Base-by-base conservation (phyloP, 768 basidiomycete species). In the Dacryopinax primogenitus region DNA sequence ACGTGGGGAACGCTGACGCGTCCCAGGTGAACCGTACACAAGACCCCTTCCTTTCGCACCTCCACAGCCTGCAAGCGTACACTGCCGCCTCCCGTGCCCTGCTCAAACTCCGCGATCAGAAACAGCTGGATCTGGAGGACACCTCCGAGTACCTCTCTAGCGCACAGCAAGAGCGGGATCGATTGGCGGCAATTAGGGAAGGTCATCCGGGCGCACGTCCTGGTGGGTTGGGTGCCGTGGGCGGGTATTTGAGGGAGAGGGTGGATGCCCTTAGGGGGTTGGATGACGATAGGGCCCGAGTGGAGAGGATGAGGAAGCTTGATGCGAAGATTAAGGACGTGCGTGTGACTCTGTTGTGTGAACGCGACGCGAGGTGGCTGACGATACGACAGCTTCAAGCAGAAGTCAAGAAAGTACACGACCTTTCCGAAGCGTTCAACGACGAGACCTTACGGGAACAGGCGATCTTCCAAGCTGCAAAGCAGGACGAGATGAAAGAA, bases 41-140 rank as follows among this genome's bases (percentile, higher is more conserved):
- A 2, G 94, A 96, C 72, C 93, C 94, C 3, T 88, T 96, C 75
- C 84, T 97, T 37, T 77, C 86, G 32, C 92, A 95, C 72, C 79
- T 97, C 0, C 92, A 96, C 72, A 92, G 93, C 1, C 80, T 98
- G 4, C 79, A 93, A n/a, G 82, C 86, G n/a, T 97, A 97, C 75
- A 91, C 92, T 1, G 86, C 92, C 72, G 86, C 90, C 33, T 95
- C 97, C 69, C 86, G 91, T 63, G 85, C 88, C n/a, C 92, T 98
- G 23, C 82, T 99, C 69, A 95, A 91, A 75, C 81, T 96, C 33
- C 86, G 96, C 47, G 96, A 98, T 74, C 96, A 98, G 76, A 99
- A 98, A 75, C 96, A 99, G 74, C 84, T 98, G 64, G 96, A 99
- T 73, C 95, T 97, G 68, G 96, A 99, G 76, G 95, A 98, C 73